These are phyloP conservation scores for Apiospora arundinis DNA, from an alignment of 2,329 filamentous ascomycete species.

Conservation along the genomic window DNA sequence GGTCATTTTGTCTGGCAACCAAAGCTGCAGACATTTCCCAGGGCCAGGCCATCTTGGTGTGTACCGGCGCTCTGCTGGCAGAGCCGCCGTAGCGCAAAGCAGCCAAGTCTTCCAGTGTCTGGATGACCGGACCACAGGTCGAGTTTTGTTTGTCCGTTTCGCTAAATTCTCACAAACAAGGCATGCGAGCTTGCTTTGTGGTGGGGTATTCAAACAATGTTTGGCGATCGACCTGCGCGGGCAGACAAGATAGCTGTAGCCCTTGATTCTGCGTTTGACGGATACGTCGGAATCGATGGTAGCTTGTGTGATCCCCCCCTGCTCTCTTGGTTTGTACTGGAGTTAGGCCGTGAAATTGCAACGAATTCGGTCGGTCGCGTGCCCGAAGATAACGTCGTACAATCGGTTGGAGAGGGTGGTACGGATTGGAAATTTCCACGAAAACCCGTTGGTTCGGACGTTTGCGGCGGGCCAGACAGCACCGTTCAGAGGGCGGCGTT, in stretches of 20 bases:
- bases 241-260: not conserved
- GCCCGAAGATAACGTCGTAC: not conserved
- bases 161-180: not conserved
- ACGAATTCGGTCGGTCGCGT: not conserved
- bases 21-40: conserved; percentile 23
- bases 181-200: not conserved
- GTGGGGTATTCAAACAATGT: not conserved
- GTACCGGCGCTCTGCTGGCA: conserved; percentile 7
- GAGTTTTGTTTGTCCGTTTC: not conserved
- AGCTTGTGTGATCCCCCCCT: not conserved
- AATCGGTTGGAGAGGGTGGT: not conserved
- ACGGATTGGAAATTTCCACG: not conserved
- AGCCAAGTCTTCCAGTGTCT: not conserved
- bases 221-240: not conserved
- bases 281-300: not conserved
- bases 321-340: not conserved
- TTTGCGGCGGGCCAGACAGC: not conserved
- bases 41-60: conserved; percentile 7
- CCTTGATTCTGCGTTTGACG: not conserved
- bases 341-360: not conserved
- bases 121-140: not conserved
- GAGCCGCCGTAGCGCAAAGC: conserved; percentile 10
- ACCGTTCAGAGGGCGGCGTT: not conserved
- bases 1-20: conserved; percentile 34
- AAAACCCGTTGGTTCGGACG: not conserved